phyloP scores from a whole-genome alignment of 2,329 filamentous ascomycete genomes.

The Ceratocystiopsis minuta region DNA sequence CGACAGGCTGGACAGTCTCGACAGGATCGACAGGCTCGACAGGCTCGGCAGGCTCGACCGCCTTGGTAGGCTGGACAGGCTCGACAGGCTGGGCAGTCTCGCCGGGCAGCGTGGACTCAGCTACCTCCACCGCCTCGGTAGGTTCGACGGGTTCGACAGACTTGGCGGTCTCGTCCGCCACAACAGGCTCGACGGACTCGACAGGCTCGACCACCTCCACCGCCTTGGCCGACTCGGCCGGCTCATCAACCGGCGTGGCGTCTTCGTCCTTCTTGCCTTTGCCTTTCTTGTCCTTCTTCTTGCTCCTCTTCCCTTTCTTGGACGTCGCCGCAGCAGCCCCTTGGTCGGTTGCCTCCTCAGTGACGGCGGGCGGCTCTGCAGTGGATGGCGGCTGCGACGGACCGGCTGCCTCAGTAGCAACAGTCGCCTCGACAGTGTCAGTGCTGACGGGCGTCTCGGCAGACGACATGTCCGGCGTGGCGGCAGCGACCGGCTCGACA shows the following conservation, averaged over 20 bases:
- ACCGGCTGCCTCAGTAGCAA: background rate
- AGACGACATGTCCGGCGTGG: too few species aligned
- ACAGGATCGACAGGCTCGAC: too few species aligned
- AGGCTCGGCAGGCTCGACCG: too few species aligned
- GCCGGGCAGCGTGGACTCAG: background rate
- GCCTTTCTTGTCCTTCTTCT: constrained; percentile 8
- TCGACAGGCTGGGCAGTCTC: background rate
- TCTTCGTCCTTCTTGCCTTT: constrained; percentile 15
- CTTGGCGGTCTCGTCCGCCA: constrained; percentile 3
- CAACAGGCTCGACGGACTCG: background rate
- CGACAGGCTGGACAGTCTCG: too few species aligned
- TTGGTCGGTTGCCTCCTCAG: too few species aligned
- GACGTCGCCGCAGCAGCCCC: too few species aligned
- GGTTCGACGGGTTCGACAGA: background rate
- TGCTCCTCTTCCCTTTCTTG: constrained; percentile 1
- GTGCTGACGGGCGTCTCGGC: too few species aligned
- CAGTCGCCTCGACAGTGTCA: background rate
- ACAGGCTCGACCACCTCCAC: background rate
- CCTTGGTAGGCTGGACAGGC: too few species aligned
- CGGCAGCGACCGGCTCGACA: background rate
- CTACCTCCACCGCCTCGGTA: background rate
- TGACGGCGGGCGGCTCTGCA: too few species aligned
- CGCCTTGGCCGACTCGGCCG: background rate
- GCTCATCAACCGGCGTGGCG: constrained; percentile 2
- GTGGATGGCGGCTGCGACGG: too few species aligned